Evolutionary conservation across 495 filamentous ascomycete genomes (phyloP).

Genomic region (Ramalina intermedia): DNA sequence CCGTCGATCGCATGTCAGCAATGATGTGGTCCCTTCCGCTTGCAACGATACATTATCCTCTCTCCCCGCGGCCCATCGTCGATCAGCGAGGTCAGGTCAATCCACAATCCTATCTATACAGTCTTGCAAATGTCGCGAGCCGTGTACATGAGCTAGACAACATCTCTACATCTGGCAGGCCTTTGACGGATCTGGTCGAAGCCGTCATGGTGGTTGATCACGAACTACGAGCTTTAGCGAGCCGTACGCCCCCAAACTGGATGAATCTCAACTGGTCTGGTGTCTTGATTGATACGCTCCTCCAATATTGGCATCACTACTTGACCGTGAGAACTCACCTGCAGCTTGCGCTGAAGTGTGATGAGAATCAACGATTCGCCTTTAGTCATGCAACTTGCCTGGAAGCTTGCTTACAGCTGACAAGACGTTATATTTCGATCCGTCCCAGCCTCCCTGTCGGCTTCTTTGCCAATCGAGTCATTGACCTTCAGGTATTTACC

Average conservation of each 20-base stretch:
- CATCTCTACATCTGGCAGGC: conserved; percentile 3
- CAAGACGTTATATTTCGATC: conserved; percentile 15
- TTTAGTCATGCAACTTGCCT: conserved; percentile 18
- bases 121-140: conserved; percentile 15
- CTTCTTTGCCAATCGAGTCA: conserved; percentile 17
- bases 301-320: conserved; percentile 20
- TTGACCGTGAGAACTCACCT: conserved; percentile 19
- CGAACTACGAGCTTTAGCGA: conserved; percentile 15
- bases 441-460: conserved; percentile 14
- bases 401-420: conserved; percentile 17
- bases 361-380: conserved; percentile 8
- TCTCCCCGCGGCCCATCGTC: conserved; percentile 2
- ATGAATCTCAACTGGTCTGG: conserved; percentile 9
- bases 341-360: conserved; percentile 18
- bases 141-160: conserved; percentile 20
- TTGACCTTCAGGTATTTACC: conserved; percentile 22
- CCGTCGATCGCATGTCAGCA: conserved; percentile 17
- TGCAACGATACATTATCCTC: conserved; percentile 13
- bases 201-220: conserved; percentile 11
- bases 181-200: conserved; percentile 9
- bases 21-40: conserved; percentile 21
- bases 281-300: conserved; percentile 13
- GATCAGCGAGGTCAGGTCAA: conserved; percentile 17
- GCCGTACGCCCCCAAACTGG: conserved; percentile 16
- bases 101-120: conserved; percentile 12